Base-by-base conservation (phyloP, 768 basidiomycete genomes). In the Calocera viscosa region DNA sequence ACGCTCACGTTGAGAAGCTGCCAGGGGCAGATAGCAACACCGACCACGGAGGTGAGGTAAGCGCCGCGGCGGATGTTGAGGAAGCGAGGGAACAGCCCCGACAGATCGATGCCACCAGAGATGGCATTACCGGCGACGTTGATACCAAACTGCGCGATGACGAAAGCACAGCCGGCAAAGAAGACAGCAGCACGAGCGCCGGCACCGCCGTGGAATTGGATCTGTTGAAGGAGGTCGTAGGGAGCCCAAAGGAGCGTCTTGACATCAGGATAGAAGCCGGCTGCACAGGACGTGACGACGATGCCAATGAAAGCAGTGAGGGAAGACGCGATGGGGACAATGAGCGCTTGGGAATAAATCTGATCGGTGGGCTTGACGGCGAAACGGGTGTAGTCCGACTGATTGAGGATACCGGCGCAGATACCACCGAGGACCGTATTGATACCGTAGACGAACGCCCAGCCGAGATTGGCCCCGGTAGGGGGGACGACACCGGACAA, bases 171-270 rank as follows among this genome's bases (percentile, higher is more conserved):
- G 2, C 72, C 72, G 34, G 72, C 71, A 66, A 75, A 75, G 69
- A 75, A 75, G 7, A 74, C 70, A 16, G 70, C 73, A 14, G 74
- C 74, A 41, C 73, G 64, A 1, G 73, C 69, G 1, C 74, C 74
- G 19, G 66, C 16, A 0, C 71, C 68, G 19, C 71, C 73, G 34
- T 71, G 64, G 24, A 67, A 66, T 39, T 73, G 69, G 33, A 72
- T 70, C 26, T 67, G 68, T 3, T 64, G 63, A 3, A 72, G 49
- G 24, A 72, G 66, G 12, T 60, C 63, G 65, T 69, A 72, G 12
- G 73, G 73, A 2, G 66, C 35, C 72, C 74, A 74, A 2, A 75
- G 65, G 2, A 73, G 69, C 14, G 69, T 68, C 34, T 67, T 66
- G 12, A 66, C 63, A 14, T 71, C 71, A 1, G 73, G 74, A 49